Evolutionary conservation across 257 asterid species (phyloP).

Genomic region (Cordia subcordata): DNA sequence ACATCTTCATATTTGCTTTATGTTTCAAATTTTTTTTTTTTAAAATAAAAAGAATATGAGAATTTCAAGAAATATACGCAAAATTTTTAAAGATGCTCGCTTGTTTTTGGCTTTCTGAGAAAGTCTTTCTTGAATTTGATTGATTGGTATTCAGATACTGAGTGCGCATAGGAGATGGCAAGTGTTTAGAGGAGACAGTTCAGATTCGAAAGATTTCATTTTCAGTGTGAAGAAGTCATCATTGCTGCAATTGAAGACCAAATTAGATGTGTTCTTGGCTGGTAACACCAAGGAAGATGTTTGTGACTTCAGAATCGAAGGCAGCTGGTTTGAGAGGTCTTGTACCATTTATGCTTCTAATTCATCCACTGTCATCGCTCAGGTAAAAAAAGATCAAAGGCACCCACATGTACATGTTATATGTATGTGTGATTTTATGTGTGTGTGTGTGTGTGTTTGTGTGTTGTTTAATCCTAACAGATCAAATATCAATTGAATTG

Average conservation of each 20-base stretch:
- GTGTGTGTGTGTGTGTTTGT: too few species aligned
- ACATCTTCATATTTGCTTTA: too few species aligned
- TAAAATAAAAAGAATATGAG: too few species aligned
- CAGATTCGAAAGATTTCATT: conserved; percentile 18
- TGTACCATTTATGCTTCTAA: conserved; percentile 38
- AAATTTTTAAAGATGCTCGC: too few species aligned
- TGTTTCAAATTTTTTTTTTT: too few species aligned
- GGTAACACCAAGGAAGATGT: conserved; percentile 23
- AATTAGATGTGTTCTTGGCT: conserved; percentile 32
- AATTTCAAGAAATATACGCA: too few species aligned
- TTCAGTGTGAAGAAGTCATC: conserved; percentile 33
- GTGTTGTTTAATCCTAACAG: too few species aligned
- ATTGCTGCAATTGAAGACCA: conserved; percentile 26
- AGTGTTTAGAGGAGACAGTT: conserved; percentile 32
- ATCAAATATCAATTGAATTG: too few species aligned
- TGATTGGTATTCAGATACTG: conserved; percentile 33
- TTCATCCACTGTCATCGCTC: conserved; percentile 52
- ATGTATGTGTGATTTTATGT: background rate
- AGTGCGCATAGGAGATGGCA: conserved; percentile 71
- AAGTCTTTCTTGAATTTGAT: background rate
- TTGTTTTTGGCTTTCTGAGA: too few species aligned
- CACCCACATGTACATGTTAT: background rate
- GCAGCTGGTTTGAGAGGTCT: conserved; percentile 29
- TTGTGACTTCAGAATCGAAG: conserved; percentile 33
- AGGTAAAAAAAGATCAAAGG: conserved; percentile 38